Evolutionary conservation across 305 asterid genomes (phyloP).

Genomic region (Petunia hybrid): DNA sequence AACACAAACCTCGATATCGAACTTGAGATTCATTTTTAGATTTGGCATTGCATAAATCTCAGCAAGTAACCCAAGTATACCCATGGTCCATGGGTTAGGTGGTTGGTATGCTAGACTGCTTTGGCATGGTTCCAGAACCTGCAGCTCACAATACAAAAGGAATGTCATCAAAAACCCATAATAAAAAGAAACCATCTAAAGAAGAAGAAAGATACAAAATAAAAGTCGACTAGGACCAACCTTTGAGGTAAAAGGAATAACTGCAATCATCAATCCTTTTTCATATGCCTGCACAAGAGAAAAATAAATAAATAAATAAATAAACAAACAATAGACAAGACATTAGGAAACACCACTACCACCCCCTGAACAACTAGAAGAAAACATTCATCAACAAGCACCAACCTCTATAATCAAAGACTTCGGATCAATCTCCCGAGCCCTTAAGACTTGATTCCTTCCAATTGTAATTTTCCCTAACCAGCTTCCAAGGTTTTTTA

Average conservation of each 20-base stretch:
- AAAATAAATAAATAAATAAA: slow-evolving; percentile 6
- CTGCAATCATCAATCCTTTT: slow-evolving; percentile 98
- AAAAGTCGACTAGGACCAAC: slow-evolving; percentile 47
- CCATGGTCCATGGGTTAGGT: slow-evolving; percentile 99
- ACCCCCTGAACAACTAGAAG: slow-evolving; percentile 22
- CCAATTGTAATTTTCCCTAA: slow-evolving; percentile 99
- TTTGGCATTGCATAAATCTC: slow-evolving; percentile 98
- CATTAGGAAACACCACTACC: slow-evolving; percentile 10
- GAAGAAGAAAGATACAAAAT: not conserved
- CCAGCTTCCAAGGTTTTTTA: slow-evolving; percentile 99
- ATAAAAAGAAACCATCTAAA: not conserved
- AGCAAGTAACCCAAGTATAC: slow-evolving; percentile 88
- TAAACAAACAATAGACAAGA: not conserved
- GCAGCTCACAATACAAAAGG: slow-evolving; percentile 40
- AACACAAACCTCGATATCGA: slow-evolving; percentile 86
- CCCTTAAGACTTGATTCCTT: slow-evolving; percentile 90
- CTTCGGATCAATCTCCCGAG: slow-evolving; percentile 93
- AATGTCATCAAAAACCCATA: slow-evolving; percentile 32
- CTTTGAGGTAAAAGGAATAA: slow-evolving; percentile 98
- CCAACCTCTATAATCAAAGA: slow-evolving; percentile 84
- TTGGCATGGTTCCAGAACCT: slow-evolving; percentile 94
- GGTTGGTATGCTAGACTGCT: slow-evolving; percentile 96
- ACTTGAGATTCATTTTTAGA: slow-evolving; percentile 96
- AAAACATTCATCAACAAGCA: slow-evolving; percentile 24
- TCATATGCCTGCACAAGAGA: slow-evolving; percentile 82